phyloP scores from a whole-genome alignment of 257 asterid species.

The Forsythia viridissima region DNA sequence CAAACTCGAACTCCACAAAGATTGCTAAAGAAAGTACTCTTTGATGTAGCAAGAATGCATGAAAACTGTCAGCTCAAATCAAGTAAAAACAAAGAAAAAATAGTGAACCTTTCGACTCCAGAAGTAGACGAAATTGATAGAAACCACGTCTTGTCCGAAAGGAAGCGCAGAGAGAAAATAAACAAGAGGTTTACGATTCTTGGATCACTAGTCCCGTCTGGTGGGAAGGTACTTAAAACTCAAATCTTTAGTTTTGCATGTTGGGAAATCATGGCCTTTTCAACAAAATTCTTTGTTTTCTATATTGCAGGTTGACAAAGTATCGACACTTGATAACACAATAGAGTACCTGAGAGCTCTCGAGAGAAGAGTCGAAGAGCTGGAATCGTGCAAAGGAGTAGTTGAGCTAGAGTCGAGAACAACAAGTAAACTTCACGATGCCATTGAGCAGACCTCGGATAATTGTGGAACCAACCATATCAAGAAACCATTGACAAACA shows the following conservation, averaged over 20 bases:
- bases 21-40: constrained; percentile 70
- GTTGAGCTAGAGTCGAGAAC: constrained; percentile 36
- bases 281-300: neutral
- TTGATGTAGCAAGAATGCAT: constrained; percentile 75
- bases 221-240: constrained; percentile 68
- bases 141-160: constrained; percentile 69
- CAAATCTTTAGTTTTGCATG: neutral
- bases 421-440: constrained; percentile 46
- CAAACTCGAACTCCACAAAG: constrained; percentile 47
- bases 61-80: constrained; percentile 33
- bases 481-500: constrained; percentile 42
- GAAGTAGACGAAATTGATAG: constrained; percentile 56
- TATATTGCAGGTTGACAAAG: constrained; percentile 76
- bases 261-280: neutral
- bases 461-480: constrained; percentile 43
- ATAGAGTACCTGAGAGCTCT: constrained; percentile 78
- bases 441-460: constrained; percentile 63
- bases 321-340: constrained; percentile 75
- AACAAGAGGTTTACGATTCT: constrained; percentile 71
- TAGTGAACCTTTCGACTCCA: constrained; percentile 35
- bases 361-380: constrained; percentile 66
- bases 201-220: constrained; percentile 76
- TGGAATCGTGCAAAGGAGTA: constrained; percentile 53
- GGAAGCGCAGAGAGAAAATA: constrained; percentile 73
- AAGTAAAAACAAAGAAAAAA: constrained; percentile 34